phyloP scores from a whole-genome alignment of 1,284 basidiomycete species.

The Hymenochaete sp. region DNA sequence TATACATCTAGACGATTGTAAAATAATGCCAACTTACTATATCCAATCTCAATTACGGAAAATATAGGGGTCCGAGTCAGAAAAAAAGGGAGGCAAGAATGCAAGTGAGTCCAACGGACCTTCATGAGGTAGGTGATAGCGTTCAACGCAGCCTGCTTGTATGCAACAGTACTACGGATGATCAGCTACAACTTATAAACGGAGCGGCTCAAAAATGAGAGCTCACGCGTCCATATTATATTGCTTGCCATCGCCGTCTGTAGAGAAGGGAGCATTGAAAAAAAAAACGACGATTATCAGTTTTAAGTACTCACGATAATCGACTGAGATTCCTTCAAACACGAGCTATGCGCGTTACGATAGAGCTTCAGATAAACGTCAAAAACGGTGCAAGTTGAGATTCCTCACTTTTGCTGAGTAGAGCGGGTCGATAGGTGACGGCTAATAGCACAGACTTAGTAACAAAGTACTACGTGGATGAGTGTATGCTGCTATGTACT shows the following conservation, averaged over 20 bases:
- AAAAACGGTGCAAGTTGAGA: not conserved
- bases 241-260: constrained; percentile 66
- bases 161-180: constrained; percentile 52
- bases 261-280: not conserved
- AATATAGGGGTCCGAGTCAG: constrained; percentile 5
- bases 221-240: constrained; percentile 70
- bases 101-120: constrained; percentile 26
- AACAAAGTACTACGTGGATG: not conserved
- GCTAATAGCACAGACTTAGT: constrained; percentile 29
- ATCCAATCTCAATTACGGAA: constrained; percentile 40
- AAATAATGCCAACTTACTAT: constrained; percentile 39
- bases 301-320: constrained; percentile 44
- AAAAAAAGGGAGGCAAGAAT: not conserved
- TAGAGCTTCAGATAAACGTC: too few species aligned
- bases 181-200: not conserved
- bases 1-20: not conserved
- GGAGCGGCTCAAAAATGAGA: not conserved
- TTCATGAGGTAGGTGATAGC: constrained; percentile 71
- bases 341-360: constrained; percentile 37
- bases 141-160: constrained; percentile 72
- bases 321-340: constrained; percentile 69
- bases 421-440: constrained; percentile 65
- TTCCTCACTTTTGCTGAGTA: constrained; percentile 53
- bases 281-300: too few species aligned
- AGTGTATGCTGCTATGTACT: constrained; percentile 12